These are phyloP conservation scores for Cutaneotrichosporon daszewskae DNA, from an alignment of 1,284 basidiomycete species.

Conservation along the genomic window DNA sequence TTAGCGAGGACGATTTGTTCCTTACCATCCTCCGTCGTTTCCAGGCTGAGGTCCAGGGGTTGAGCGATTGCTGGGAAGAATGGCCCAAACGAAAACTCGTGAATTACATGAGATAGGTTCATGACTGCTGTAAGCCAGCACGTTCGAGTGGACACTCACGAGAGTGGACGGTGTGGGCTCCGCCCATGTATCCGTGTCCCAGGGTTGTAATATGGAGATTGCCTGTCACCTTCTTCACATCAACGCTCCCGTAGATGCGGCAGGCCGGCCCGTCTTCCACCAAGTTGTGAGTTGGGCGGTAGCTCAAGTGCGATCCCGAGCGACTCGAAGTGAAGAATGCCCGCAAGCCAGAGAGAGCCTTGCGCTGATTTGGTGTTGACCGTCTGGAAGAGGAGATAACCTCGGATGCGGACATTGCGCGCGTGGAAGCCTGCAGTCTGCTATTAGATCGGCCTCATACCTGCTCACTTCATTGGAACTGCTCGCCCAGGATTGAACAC, in stretches of 20 bases:
- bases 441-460: not conserved
- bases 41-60: constrained; percentile 85
- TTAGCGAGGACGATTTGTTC: not conserved
- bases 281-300: constrained; percentile 66
- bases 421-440: constrained; percentile 7
- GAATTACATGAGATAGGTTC: constrained; percentile 94
- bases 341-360: constrained; percentile 34
- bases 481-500: constrained; percentile 80
- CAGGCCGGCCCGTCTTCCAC: constrained; percentile 65
- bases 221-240: constrained; percentile 86
- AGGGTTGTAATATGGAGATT: constrained; percentile 86
- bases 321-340: constrained; percentile 51
- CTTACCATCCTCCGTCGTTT: constrained; percentile 55
- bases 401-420: constrained; percentile 31
- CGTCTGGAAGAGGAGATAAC: constrained; percentile 37
- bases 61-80: constrained; percentile 94
- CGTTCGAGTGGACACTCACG: constrained; percentile 48
- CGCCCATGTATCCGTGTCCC: constrained; percentile 86
- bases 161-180: constrained; percentile 78
- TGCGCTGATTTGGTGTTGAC: constrained; percentile 36
- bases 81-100: constrained; percentile 93
- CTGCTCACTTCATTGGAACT: constrained; percentile 58
- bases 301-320: constrained; percentile 56
- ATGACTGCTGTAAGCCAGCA: constrained; percentile 59
- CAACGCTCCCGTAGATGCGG: constrained; percentile 75